Percentiles rank a stretch among this genome's conserved stretches.
Conservation (phyloP, 2,329 filamentous ascomycete genomes). For the Alternaria alternata region DNA sequence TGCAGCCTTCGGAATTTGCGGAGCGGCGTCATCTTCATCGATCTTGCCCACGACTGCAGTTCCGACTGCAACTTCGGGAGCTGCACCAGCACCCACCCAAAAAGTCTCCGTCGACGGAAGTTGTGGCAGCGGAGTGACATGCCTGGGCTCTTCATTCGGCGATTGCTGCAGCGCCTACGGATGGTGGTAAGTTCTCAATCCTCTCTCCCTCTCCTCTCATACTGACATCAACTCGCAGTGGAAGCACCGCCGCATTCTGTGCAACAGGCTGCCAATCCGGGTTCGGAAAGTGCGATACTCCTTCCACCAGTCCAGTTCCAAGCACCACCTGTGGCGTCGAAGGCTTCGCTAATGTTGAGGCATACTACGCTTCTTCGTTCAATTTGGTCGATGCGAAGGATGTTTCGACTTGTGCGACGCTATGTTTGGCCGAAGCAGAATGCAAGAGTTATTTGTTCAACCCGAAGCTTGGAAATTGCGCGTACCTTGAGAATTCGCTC, state of each 20-base stretch:
- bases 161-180: constrained; percentile 55
- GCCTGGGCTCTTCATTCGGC: constrained; percentile 53
- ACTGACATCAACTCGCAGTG: constrained; percentile 25
- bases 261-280: constrained; percentile 41
- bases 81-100: constrained; percentile 17
- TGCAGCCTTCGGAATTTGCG: constrained; percentile 43
- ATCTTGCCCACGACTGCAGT: constrained; percentile 1
- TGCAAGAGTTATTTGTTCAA: constrained; percentile 26
- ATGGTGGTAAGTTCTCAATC: constrained; percentile 34
- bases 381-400: constrained; percentile 20
- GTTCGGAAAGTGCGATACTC: constrained; percentile 33
- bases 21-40: constrained; percentile 6
- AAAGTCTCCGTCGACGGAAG: constrained; percentile 35
- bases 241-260: constrained; percentile 39
- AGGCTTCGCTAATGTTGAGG: constrained; percentile 22
- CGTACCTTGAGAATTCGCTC: constrained; percentile 2
- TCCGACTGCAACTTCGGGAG: constrained; percentile 7
- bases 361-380: constrained; percentile 26
- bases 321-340: constrained; percentile 18
- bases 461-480: constrained; percentile 6
- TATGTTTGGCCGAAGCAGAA: constrained; percentile 20
- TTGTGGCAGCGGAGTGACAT: constrained; percentile 35
- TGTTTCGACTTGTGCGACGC: constrained; percentile 17
- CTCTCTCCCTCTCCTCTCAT: not conserved
- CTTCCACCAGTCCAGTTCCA: constrained; percentile 5